phyloP scores from a whole-genome alignment of 352 stramenopile species.

The Phytopythium mirpurense region DNA sequence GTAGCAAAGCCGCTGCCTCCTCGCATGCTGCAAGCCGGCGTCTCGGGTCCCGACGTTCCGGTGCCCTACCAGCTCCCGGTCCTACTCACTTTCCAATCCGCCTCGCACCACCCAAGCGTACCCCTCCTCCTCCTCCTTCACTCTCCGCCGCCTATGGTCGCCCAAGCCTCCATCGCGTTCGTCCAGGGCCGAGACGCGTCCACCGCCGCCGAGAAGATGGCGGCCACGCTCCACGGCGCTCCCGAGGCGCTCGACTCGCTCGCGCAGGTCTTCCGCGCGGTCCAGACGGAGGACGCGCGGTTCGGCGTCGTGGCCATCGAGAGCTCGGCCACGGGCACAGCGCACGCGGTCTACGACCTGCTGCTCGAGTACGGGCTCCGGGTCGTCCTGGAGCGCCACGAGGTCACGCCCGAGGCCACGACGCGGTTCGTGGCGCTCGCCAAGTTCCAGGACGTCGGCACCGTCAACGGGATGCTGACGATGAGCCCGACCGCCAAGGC shows the following conservation, averaged over 20 bases:
- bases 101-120: too few relatives aligned
- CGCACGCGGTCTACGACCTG: slow-evolving; percentile 94
- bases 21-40: too few relatives aligned
- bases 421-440: slow-evolving; percentile 67
- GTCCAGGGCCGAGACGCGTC: background rate
- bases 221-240: slow-evolving; percentile 52
- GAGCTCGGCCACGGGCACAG: slow-evolving; percentile 92
- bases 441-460: slow-evolving; percentile 27
- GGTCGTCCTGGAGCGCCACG: slow-evolving; percentile 66
- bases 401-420: slow-evolving; percentile 81
- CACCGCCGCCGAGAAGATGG: slow-evolving; percentile 24
- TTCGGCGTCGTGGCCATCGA: slow-evolving; percentile 92
- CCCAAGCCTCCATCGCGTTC: slow-evolving; percentile 1
- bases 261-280: slow-evolving; percentile 64
- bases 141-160: background rate
- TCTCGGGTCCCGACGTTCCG: too few relatives aligned
- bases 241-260: slow-evolving; percentile 14
- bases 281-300: slow-evolving; percentile 95
- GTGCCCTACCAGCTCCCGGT: too few relatives aligned
- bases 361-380: slow-evolving; percentile 63
- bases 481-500: background rate
- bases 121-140: too few relatives aligned
- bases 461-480: slow-evolving; percentile 52
- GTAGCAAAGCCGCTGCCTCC: too few relatives aligned
- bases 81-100: too few relatives aligned